Evolutionary conservation across 768 basidiomycete species (phyloP), one percentile per base, ranked within the genome.

Genomic region (Kwoniella dendrophila): DNA sequence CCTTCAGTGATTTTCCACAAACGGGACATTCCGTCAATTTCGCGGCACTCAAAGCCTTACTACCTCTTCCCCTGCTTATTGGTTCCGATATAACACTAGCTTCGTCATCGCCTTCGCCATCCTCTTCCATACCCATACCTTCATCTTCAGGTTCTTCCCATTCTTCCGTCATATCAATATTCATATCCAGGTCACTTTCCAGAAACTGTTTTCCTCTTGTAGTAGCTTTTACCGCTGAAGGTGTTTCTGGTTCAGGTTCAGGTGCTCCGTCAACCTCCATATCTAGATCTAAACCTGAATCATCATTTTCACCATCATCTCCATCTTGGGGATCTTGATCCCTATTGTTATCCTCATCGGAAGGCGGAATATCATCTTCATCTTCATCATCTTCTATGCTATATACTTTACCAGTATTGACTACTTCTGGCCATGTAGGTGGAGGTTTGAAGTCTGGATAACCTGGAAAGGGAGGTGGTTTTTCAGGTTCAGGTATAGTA

Each of bases 61-160:
- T 63, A 0, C 18, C 30, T 34, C 49, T 68, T 30, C 52, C 43
- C 32, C 29, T 18, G 22, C n/a, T 43, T 41, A 41, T 49, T 77
- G 64, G 48, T 26, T 54, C 34, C 55, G 55, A 45, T 22, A 45
- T 57, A 63, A 47, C 65, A 70, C 53, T 55, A 11, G 64, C 74
- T 16, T 74, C 57, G 18, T 67, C 70, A n/a, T 74, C 72, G 5
- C 57, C 75, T 45, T 71, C 71, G 26, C 64, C 66, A 4, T 68
- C 71, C 32, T 78, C 72, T n/a, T 79, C 78, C 56, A 80, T 71
- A 20, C 77, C 67, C 59, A 75, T 78, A 6, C 83, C 75, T 75
- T 88, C 90, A 66, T 92, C 90, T 67, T 91, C 90, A 11, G 85
- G 88, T 69, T 81, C 86, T 43, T 81, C 85, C 89, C 90, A 90